Conservation (phyloP, 805 yeast species). For the Saccharomycopsis sp. region DNA sequence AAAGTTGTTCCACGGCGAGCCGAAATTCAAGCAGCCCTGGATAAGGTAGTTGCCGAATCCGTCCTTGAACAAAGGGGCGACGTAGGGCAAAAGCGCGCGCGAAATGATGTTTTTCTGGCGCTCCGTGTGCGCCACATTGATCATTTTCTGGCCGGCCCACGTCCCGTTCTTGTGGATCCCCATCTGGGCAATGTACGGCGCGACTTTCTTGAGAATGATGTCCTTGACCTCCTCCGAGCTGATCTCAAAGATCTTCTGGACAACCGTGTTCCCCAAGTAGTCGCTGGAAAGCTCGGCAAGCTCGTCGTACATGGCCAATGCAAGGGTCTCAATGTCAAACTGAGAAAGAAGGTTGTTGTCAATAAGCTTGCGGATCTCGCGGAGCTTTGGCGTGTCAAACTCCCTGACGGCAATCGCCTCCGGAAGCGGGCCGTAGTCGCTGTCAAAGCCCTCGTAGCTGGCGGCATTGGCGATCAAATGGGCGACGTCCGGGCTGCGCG, state of each 20-base stretch:
- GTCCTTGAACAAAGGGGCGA: slow-evolving; percentile 82
- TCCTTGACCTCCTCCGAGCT: slow-evolving; percentile 67
- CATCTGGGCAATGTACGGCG: slow-evolving; percentile 80
- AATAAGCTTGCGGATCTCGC: slow-evolving; percentile 76
- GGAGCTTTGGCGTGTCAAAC: slow-evolving; percentile 80
- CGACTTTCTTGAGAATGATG: slow-evolving; percentile 69
- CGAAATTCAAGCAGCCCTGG: slow-evolving; percentile 89
- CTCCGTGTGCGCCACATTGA: slow-evolving; percentile 60
- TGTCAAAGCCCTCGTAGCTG: slow-evolving; percentile 40
- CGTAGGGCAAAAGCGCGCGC: slow-evolving; percentile 66
- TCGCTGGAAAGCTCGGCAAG: slow-evolving; percentile 88
- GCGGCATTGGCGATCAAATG: slow-evolving; percentile 28
- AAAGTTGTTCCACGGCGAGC: slow-evolving; percentile 82
- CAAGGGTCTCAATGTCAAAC: slow-evolving; percentile 71
- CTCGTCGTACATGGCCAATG: slow-evolving; percentile 79
- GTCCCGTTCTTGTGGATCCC: slow-evolving; percentile 97
- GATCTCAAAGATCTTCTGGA: slow-evolving; percentile 78
- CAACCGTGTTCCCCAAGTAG: slow-evolving; percentile 91
- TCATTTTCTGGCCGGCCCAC: slow-evolving; percentile 97
- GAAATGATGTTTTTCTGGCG: slow-evolving; percentile 62
- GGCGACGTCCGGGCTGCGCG: not conserved
- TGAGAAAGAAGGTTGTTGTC: slow-evolving; percentile 48
- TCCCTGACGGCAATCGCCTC: slow-evolving; percentile 61
- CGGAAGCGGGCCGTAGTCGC: slow-evolving; percentile 68
- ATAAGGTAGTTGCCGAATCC: slow-evolving; percentile 96